Evolutionary conservation across 164 flowering plant species (phyloP).

Genomic region (Santalum album): DNA sequence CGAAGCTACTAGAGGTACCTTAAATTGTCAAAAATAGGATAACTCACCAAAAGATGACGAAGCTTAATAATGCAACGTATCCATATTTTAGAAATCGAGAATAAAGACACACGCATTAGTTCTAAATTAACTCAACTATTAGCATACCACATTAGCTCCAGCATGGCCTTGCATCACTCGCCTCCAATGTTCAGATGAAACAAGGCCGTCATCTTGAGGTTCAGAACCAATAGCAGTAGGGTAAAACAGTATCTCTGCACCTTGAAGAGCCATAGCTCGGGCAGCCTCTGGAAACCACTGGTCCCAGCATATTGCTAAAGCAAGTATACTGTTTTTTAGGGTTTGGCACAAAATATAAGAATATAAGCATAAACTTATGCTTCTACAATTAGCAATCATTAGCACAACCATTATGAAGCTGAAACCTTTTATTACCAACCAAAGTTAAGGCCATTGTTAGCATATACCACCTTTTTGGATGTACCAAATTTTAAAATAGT

Average conservation of each 20-base stretch:
- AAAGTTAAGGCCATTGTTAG: background rate
- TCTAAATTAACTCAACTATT: background rate
- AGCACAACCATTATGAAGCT: background rate
- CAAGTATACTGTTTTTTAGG: slow-evolving; percentile 5
- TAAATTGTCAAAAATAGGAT: slow-evolving; percentile 6
- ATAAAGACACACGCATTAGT: too few relatives aligned
- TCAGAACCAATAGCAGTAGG: slow-evolving; percentile 99
- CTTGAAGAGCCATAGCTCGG: slow-evolving; percentile 96
- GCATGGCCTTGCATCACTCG: slow-evolving; percentile 99
- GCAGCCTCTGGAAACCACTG: slow-evolving; percentile 99
- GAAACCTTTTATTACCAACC: background rate
- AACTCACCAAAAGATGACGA: too few relatives aligned
- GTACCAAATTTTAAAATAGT: background rate
- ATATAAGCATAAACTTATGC: background rate
- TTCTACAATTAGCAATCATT: too few relatives aligned
- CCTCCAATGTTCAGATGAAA: slow-evolving; percentile 95
- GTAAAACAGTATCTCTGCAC: slow-evolving; percentile 90
- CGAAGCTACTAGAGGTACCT: slow-evolving; percentile 94
- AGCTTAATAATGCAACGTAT: too few relatives aligned
- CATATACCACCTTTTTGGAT: background rate
- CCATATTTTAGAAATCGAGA: too few relatives aligned
- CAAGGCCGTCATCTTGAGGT: slow-evolving; percentile 90
- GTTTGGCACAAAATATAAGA: background rate
- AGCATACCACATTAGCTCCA: slow-evolving; percentile 85
- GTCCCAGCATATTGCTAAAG: slow-evolving; percentile 96